phyloP scores from a whole-genome alignment of 2,329 filamentous ascomycete species.

The Botrytis galanthina region DNA sequence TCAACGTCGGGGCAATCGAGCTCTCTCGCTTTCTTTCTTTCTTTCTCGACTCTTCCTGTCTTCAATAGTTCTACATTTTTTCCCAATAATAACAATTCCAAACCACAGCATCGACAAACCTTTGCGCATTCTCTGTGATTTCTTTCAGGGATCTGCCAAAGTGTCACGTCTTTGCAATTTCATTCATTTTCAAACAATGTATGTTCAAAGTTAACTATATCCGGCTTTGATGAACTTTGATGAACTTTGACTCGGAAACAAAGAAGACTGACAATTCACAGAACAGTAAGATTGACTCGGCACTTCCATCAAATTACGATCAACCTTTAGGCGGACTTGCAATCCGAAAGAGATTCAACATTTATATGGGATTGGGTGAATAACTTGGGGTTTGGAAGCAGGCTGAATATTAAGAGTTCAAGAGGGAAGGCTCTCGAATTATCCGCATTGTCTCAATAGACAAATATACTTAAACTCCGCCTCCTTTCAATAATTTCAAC shows the following conservation, averaged over 20 bases:
- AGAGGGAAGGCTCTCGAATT: conserved; percentile 2
- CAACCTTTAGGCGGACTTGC: neutral
- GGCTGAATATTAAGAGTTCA: neutral
- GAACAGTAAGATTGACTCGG: conserved; percentile 5
- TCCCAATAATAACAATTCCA: conserved; percentile 11
- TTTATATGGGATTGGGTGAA: conserved; percentile 12
- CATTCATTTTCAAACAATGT: conserved; percentile 36
- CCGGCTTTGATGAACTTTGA: conserved; percentile 12
- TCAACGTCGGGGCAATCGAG: conserved; percentile 21
- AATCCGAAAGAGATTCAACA: conserved; percentile 7
- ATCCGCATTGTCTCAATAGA: neutral
- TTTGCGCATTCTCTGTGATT: conserved; percentile 37
- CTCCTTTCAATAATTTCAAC: neutral
- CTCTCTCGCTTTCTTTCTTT: neutral
- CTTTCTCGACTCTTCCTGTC: conserved; percentile 19
- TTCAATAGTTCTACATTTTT: conserved; percentile 13
- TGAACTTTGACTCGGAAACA: conserved; percentile 8
- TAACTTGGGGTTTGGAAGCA: neutral
- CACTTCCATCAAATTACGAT: neutral
- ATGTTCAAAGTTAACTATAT: conserved; percentile 24
- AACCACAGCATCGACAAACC: conserved; percentile 34
- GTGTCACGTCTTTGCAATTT: conserved; percentile 36
- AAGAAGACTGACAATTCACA: conserved; percentile 18
- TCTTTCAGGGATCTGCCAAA: conserved; percentile 37
- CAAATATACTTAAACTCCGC: neutral